Evolutionary conservation across 73 alveolate species (phyloP), one percentile per base, ranked within the genome.

Genomic region (Paramecium primaurelia): DNA sequence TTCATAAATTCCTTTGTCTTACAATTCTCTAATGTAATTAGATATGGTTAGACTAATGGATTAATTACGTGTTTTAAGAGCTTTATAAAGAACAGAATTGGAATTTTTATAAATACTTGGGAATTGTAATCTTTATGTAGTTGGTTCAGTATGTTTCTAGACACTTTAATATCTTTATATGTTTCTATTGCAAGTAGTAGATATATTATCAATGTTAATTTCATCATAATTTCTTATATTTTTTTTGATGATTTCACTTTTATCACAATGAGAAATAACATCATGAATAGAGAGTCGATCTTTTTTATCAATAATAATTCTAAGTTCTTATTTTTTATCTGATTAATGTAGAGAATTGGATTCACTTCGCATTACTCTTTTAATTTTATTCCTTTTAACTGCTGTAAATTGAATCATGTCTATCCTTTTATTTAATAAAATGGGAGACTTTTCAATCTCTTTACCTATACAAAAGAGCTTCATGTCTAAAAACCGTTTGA

Each of bases 371-470:
- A 30, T 34, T 5, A 73, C 87, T 34, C 59, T 73, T 73, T 38
- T 73, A 14, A 73, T 73, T 73, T 40, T 73, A 73, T 36, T 73
- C 36, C 28, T 73, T 5, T 73, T 73, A 40, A 40, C 58, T 34
- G 59, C 30, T 73, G 38, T 14, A 54, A 54, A 38, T 36, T 73
- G n/a, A 14, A 20, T 30, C 54, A 37, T 30, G 6, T 73, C 58
- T n/a, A 73, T 9, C 4, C 34, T 73, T 22, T 22, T 73, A 14
- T 18, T 16, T 44, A 73, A 73, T 73, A 37, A 73, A 30, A 40
- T 34, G 36, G 94, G 59, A 93, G 96, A 30, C 49, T 80, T 49
- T 36, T 80, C 75, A 14, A 80, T 80, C 30, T 80, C 91, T 49
- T 47, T 80, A 11, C 91, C 91, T n/a, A 80, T 18, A 49, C 91